These are phyloP conservation scores for Ophiostoma ulmi DNA, from an alignment of 2,329 filamentous ascomycete genomes.

Conservation along the genomic window DNA sequence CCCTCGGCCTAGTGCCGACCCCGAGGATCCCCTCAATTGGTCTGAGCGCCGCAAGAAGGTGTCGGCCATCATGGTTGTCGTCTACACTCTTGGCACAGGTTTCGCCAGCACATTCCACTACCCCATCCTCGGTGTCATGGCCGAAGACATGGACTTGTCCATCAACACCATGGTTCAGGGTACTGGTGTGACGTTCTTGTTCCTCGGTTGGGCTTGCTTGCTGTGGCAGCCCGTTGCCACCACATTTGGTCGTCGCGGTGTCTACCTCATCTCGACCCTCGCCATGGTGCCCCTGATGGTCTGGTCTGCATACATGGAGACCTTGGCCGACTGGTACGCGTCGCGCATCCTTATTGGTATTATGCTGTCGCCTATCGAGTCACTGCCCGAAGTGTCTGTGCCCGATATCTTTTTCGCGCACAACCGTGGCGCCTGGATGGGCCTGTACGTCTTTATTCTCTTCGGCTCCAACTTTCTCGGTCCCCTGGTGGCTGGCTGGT, in stretches of 20 bases:
- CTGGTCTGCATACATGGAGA: conserved; percentile 38
- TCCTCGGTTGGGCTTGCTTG: conserved; percentile 43
- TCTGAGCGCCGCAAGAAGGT: conserved; percentile 46
- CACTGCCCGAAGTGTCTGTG: conserved; percentile 40
- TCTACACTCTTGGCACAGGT: conserved; percentile 45
- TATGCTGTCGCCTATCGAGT: conserved; percentile 43
- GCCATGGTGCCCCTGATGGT: conserved; percentile 34
- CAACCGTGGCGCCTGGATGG: conserved; percentile 38
- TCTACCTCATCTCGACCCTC: conserved; percentile 31
- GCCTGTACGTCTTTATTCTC: conserved; percentile 41
- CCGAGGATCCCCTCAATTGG: conserved; percentile 53
- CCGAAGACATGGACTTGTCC: conserved; percentile 43
- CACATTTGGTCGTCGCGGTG: conserved; percentile 38
- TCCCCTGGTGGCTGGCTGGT: conserved; percentile 47
- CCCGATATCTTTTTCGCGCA: conserved; percentile 31
- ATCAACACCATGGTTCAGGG: conserved; percentile 44
- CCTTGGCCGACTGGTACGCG: conserved; percentile 43
- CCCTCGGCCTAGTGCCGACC: conserved; percentile 39
- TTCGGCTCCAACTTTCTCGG: conserved; percentile 43
- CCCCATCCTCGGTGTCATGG: conserved; percentile 45
- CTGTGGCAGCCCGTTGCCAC: conserved; percentile 47
- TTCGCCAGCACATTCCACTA: conserved; percentile 47
- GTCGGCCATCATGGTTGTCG: conserved; percentile 31
- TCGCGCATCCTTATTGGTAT: conserved; percentile 43
- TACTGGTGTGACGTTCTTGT: conserved; percentile 44